Conservation (phyloP, 169 alveolate genomes). For the Eimeria sp. region DNA sequence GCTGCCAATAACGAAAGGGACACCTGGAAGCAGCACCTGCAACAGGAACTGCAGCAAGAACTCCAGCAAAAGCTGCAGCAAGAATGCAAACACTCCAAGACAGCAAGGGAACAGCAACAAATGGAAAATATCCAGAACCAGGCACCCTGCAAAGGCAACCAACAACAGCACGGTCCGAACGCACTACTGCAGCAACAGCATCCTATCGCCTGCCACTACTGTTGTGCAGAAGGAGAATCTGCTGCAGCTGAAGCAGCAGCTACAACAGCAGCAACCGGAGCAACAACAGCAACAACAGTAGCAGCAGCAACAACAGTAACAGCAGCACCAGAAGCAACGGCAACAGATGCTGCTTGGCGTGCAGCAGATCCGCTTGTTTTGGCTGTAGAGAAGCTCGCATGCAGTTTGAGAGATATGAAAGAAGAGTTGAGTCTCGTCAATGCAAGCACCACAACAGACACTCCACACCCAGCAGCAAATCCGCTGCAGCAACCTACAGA, state of each 20-base stretch:
- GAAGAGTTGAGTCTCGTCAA: background rate
- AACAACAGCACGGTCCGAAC: constrained; percentile 29
- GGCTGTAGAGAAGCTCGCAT: constrained; percentile 11
- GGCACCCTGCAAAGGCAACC: background rate
- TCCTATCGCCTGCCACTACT: background rate
- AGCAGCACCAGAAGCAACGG: background rate
- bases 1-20: constrained; percentile 14
- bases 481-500: background rate
- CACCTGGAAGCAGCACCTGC: constrained; percentile 63
- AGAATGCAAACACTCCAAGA: background rate
- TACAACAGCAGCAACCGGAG: background rate
- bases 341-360: background rate
- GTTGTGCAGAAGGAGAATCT: background rate
- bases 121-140: background rate
- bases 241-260: constrained; percentile 5
- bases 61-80: constrained; percentile 13
- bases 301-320: background rate
- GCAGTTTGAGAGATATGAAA: background rate
- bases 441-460: background rate
- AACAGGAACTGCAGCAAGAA: constrained; percentile 39
- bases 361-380: constrained; percentile 16
- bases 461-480: constrained; percentile 14
- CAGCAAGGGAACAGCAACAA: background rate
- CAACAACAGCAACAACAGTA: constrained; percentile 27
- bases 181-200: background rate